These are phyloP conservation scores for Solanum habrochaites DNA, from an alignment of 257 asterid genomes.

Conservation along the genomic window DNA sequence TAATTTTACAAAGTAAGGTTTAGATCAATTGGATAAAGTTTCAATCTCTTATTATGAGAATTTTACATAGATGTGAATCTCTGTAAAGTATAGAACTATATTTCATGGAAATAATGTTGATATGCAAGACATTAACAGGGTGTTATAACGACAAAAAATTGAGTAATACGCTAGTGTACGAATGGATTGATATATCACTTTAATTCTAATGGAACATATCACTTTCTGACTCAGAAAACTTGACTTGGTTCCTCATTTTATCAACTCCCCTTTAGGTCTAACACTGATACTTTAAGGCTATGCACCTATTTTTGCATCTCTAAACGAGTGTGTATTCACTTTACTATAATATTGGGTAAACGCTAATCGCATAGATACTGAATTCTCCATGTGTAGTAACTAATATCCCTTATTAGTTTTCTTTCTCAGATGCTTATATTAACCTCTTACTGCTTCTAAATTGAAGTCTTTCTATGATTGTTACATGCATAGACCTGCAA, in stretches of 20 bases:
- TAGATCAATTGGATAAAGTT: neutral
- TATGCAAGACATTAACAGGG: neutral
- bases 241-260: too few species aligned
- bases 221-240: too few species aligned
- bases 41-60: neutral
- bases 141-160: neutral
- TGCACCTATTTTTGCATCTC: too few species aligned
- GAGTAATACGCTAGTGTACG: neutral
- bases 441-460: neutral
- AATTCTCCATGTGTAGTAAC: too few species aligned
- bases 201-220: too few species aligned
- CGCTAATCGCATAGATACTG: neutral
- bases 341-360: neutral
- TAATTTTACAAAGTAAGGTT: neutral
- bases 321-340: too few species aligned
- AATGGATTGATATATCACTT: too few species aligned
- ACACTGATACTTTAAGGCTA: too few species aligned
- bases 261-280: too few species aligned
- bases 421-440: neutral
- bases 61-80: neutral
- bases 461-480: neutral
- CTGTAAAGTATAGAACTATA: too few species aligned
- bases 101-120: neutral
- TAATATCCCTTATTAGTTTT: too few species aligned
- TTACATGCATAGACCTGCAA: neutral